Evolutionary conservation across 331 rosid species (phyloP), one percentile per base, ranked within the genome.

Genomic region (Stylosanthes scabra): DNA sequence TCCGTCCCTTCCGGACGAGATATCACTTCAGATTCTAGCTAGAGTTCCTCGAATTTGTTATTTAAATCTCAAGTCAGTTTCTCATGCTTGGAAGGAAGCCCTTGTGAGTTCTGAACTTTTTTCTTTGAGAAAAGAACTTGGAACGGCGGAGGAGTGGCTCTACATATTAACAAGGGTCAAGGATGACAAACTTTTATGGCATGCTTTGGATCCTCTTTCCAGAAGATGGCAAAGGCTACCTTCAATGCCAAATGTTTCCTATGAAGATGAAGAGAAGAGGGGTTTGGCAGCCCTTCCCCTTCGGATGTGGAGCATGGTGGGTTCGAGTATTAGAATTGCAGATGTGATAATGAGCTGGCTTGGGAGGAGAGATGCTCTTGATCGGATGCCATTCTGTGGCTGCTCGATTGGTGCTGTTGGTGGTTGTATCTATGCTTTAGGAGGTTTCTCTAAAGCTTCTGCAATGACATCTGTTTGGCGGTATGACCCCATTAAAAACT

Each of bases 191-290:
- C 92, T 87, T 61, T 69, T 76, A 4, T 89, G 96, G 96, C 75
- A 82, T 75, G 85, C 86, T 62, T 71, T 89, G 71, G 96, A 89
- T 45, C 90, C 96, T 45, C 66, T 74, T 63, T 80, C 87, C 39
- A 69, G 82, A 68, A 83, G 78, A 65, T 89, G 96, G 96, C 92
- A 80, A 82, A 85, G 84, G 84, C 76, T 89, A 29, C 96, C 96
- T 8, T 84, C 55, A 29, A 83, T 89, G 89, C 96, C 96, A 16
- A 70, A 27, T 70, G 77, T 70, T 41, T 78, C 80, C 70, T 59
- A 60, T 40, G 83, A 85, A 54, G 90, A 87, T 66, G 88, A 80
- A 73, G 27, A 75, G 40, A 72, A 61, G 51, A 83, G 80, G 67
- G 86, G 85, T 25, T 75, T 78, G 64, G 54, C 84, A 0, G 70